Evolutionary conservation across 2,329 filamentous ascomycete species (phyloP), one percentile per base, ranked within the genome.

Genomic region (Penicillium sclerotiorum): DNA sequence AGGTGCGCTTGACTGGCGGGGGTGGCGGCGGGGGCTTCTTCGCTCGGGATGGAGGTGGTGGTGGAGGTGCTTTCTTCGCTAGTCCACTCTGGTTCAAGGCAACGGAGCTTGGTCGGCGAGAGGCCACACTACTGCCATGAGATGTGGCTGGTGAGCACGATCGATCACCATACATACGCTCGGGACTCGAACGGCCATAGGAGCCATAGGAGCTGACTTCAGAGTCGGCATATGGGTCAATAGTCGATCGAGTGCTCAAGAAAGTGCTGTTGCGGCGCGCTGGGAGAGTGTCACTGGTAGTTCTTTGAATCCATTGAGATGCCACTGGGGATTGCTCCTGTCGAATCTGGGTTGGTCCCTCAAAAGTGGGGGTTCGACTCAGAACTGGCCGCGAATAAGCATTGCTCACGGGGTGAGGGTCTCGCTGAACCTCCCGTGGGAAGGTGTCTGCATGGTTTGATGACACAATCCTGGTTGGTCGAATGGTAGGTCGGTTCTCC

Each of bases 11-110:
- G 72, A 84, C 79, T 18, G 85, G 84, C 9, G 82, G 82, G 18
- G 83, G 84, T 30, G 82, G 82, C 52, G 84, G 83, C 18, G 81
- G 80, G 11, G 84, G 83, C 68, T 87, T 87, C 76, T 86, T 88
- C 28, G 80, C 72, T 62, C 84, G 73, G 18, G 79, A 80, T 8
- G 82, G 80, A 21, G 82, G 82, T 20, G 84, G 85, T 22, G 85
- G 84, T 17, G 85, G 84, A 39, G 83, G 81, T 37, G 77, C 78
- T 68, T 82, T 84, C 66, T 80, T 80, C 39, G 69, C 63, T 21
- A 65, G 41, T 38, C 55, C 53, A 12, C 53, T 55, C 23, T 57
- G 17, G 58, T 66, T 65, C 58, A 73, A 47, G 7, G 72, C 72
- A 15, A 73, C 74, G 60, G 77, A 77, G 62, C 80, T 84, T 18